phyloP scores from a whole-genome alignment of 169 alveolate genomes.

The Plasmodium inui region DNA sequence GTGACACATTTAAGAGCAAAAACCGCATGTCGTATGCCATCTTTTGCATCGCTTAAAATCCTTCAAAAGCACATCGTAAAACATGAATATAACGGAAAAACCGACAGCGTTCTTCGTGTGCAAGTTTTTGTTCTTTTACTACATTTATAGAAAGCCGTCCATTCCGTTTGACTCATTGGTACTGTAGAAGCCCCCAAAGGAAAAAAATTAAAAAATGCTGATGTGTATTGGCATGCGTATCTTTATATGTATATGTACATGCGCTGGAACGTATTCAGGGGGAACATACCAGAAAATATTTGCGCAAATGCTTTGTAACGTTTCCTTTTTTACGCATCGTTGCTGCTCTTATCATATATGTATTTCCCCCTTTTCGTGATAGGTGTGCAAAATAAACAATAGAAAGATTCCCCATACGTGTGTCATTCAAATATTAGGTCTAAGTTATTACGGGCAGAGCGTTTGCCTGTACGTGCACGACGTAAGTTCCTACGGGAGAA shows the following conservation, averaged over 20 bases:
- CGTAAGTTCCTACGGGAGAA: slow-evolving; percentile 18
- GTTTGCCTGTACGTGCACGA: slow-evolving; percentile 69
- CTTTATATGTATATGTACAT: neutral
- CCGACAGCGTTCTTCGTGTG: slow-evolving; percentile 46
- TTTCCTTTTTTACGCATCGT: neutral
- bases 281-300: neutral
- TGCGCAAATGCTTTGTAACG: neutral
- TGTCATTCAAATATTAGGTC: slow-evolving; percentile 63
- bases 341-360: neutral
- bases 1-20: neutral
- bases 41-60: neutral
- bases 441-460: slow-evolving; percentile 47
- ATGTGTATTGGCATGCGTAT: neutral
- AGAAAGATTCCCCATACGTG: slow-evolving; percentile 38
- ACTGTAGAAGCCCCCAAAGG: neutral
- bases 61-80: slow-evolving; percentile 1
- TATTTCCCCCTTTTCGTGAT: neutral
- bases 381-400: slow-evolving; percentile 51
- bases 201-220: neutral
- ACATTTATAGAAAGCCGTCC: slow-evolving; percentile 39
- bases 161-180: slow-evolving; percentile 58
- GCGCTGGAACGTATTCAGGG: neutral
- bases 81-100: slow-evolving; percentile 49
- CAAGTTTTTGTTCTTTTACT: slow-evolving; percentile 71
- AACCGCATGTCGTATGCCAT: neutral